phyloP scores from a whole-genome alignment of 176 grass and related monocot genomes.

The Triticum turgidum region DNA sequence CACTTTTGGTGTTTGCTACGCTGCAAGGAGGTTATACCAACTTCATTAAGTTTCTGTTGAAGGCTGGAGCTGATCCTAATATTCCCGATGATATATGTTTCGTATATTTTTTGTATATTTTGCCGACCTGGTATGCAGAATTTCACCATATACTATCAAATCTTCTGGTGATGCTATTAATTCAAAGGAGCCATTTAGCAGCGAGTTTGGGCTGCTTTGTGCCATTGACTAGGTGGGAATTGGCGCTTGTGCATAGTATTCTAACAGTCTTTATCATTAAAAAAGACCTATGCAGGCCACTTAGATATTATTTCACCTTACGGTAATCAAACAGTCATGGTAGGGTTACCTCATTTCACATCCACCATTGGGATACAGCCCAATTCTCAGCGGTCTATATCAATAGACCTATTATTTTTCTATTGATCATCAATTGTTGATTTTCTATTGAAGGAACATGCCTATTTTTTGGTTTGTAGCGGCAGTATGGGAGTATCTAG shows the following conservation, averaged over 20 bases:
- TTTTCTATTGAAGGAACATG: not conserved
- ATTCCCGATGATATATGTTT: slow-evolving; percentile 39
- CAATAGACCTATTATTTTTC: not conserved
- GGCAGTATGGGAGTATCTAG: too few relatives aligned
- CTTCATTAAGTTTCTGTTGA: slow-evolving; percentile 29
- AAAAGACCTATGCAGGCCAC: not conserved
- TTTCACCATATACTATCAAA: not conserved
- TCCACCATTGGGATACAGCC: not conserved
- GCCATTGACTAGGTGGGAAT: not conserved
- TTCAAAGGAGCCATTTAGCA: not conserved
- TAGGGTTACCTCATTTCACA: not conserved
- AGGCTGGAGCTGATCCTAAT: slow-evolving; percentile 51
- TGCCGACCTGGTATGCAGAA: not conserved
- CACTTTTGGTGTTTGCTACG: slow-evolving; percentile 25
- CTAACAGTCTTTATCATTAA: not conserved
- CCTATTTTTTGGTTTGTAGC: not conserved
- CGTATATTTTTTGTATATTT: not conserved
- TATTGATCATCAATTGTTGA: not conserved
- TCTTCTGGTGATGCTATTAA: not conserved
- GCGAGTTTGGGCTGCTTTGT: not conserved
- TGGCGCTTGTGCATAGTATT: not conserved
- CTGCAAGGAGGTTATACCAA: slow-evolving; percentile 20
- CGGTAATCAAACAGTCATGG: not conserved
- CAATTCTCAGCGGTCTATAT: not conserved
- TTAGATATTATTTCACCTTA: not conserved